These are phyloP conservation scores for Phytophthora pistaciae DNA, from an alignment of 352 stramenopile genomes.

Conservation along the genomic window DNA sequence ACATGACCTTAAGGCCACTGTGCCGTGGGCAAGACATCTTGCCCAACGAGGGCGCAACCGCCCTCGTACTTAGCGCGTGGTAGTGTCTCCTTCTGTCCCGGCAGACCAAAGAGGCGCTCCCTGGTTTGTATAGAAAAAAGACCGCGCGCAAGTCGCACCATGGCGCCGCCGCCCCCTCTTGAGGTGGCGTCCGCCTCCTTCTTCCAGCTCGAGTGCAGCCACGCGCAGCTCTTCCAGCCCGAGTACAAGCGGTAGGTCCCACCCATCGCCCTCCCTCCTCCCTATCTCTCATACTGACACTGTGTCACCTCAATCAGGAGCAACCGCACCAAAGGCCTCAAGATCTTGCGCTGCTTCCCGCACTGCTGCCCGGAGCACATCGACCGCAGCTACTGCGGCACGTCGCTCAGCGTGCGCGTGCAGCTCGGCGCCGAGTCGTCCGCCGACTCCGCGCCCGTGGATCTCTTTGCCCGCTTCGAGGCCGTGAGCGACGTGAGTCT, in stretches of 20 bases:
- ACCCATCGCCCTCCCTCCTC: not conserved
- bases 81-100: slow-evolving; percentile 1
- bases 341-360: slow-evolving; percentile 76
- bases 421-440: slow-evolving; percentile 12
- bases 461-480: slow-evolving; percentile 47
- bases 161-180: slow-evolving; percentile 20
- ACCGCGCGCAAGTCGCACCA: not conserved
- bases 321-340: slow-evolving; percentile 79
- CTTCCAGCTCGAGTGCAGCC: slow-evolving; percentile 70
- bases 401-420: slow-evolving; percentile 62
- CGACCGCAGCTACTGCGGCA: slow-evolving; percentile 76
- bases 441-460: slow-evolving; percentile 24
- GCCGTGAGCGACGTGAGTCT: slow-evolving; percentile 47
- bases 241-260: slow-evolving; percentile 74
- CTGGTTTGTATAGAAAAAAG: not conserved
- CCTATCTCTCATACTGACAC: not conserved
- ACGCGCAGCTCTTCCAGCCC: slow-evolving; percentile 65
- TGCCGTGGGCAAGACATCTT: no score
- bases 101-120: not conserved
- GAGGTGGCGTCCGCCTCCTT: slow-evolving; percentile 47
- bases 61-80: not conserved
- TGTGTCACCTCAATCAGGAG: slow-evolving; percentile 35
- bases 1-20: no score
- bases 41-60: no score
- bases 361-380: slow-evolving; percentile 81